Conservation (phyloP, 108 stramenopile species). For the Schizochytrium sp. region DNA sequence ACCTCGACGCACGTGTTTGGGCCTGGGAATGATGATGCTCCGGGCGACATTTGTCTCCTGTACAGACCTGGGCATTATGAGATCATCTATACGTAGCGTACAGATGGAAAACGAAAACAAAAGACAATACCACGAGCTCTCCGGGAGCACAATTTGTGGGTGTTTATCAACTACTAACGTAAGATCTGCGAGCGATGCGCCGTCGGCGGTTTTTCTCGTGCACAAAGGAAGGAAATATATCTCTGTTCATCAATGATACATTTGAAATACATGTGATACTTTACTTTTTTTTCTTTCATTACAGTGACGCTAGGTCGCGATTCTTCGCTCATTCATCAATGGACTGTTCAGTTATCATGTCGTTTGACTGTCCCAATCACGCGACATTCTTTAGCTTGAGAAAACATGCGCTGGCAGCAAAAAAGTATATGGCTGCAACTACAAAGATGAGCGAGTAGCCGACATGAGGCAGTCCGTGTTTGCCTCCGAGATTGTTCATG, state of each 20-base stretch:
- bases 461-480: background rate
- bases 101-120: background rate
- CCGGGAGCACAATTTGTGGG: too few species aligned
- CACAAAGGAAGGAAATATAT: too few species aligned
- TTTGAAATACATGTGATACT: too few species aligned
- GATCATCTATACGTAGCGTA: background rate
- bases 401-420: background rate
- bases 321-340: too few species aligned
- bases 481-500: background rate
- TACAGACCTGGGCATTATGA: slow-evolving; percentile 41
- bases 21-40: slow-evolving; percentile 8
- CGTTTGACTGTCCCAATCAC: background rate
- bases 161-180: too few species aligned
- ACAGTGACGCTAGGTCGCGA: too few species aligned
- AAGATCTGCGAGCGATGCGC: too few species aligned
- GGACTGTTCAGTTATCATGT: too few species aligned
- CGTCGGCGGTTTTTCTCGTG: too few species aligned
- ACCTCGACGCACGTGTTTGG: slow-evolving; percentile 9
- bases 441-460: background rate
- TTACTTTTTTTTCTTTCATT: too few species aligned
- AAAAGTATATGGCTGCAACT: background rate
- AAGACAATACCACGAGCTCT: too few species aligned
- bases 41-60: slow-evolving; percentile 6
- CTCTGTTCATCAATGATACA: too few species aligned
- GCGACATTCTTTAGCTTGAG: background rate